A percentile compares a stretch with the other conserved stretches of the same genome.
Evolutionary conservation across 176 grass and related monocot species (phyloP).

Genomic region (Tillandsia leiboldiana): DNA sequence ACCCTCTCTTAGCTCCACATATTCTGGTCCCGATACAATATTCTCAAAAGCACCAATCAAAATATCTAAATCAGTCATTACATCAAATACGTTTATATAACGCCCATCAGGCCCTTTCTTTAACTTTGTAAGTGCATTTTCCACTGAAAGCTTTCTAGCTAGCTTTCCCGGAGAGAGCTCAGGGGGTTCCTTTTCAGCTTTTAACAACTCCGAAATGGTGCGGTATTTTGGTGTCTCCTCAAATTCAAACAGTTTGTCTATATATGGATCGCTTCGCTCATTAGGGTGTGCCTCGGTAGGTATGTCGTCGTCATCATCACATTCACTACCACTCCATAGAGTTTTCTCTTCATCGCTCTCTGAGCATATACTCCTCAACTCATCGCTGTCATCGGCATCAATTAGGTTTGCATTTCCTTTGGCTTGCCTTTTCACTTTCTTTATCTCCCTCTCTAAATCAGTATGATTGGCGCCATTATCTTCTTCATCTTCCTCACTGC

Average conservation of each 20-base stretch:
- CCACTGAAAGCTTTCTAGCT: slow-evolving; percentile 82
- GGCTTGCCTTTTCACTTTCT: slow-evolving; percentile 69
- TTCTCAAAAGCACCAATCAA: slow-evolving; percentile 96
- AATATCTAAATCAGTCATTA: slow-evolving; percentile 89
- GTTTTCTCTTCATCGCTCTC: slow-evolving; percentile 73
- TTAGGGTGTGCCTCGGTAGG: slow-evolving; percentile 58
- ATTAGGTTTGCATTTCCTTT: slow-evolving; percentile 64
- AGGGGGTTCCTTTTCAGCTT: slow-evolving; percentile 77
- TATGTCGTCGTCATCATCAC: slow-evolving; percentile 60
- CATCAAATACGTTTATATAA: slow-evolving; percentile 79
- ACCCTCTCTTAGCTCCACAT: slow-evolving; percentile 67
- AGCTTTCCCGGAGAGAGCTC: slow-evolving; percentile 85
- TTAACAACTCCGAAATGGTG: slow-evolving; percentile 68
- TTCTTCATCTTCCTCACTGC: slow-evolving; percentile 65
- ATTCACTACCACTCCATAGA: slow-evolving; percentile 89
- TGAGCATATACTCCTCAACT: slow-evolving; percentile 79
- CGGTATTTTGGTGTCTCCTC: slow-evolving; percentile 79
- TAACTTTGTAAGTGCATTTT: slow-evolving; percentile 94
- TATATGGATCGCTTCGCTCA: slow-evolving; percentile 64
- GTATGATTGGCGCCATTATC: slow-evolving; percentile 33
- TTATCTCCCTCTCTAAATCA: slow-evolving; percentile 67
- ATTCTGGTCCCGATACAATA: slow-evolving; percentile 81
- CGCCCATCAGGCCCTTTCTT: slow-evolving; percentile 86
- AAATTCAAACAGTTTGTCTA: slow-evolving; percentile 98
- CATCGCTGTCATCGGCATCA: slow-evolving; percentile 73